These are phyloP conservation scores for Graphiopsis chlorocephala DNA, from an alignment of 2,329 filamentous ascomycete genomes.

Conservation along the genomic window DNA sequence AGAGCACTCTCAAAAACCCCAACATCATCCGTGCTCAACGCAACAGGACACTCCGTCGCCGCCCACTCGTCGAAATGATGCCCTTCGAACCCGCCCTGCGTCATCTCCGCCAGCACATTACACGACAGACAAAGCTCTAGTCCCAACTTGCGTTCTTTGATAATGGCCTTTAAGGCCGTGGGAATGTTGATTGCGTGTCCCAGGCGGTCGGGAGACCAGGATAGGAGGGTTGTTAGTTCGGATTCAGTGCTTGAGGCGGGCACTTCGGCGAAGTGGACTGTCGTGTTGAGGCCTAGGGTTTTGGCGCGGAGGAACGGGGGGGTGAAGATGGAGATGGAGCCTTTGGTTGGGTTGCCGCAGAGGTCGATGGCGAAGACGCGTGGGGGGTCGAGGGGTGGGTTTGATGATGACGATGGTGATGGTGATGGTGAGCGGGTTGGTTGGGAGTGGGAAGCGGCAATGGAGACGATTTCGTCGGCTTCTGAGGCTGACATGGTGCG, in stretches of 20 bases:
- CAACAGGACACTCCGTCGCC: constrained; percentile 57
- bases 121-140: constrained; percentile 77
- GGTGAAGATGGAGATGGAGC: constrained; percentile 59
- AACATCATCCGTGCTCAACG: constrained; percentile 79
- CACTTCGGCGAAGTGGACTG: constrained; percentile 76
- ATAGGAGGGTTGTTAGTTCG: constrained; percentile 64
- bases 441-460: constrained; percentile 50
- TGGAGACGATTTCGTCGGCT: constrained; percentile 61
- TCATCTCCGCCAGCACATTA: constrained; percentile 75
- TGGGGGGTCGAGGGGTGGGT: constrained; percentile 16
- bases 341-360: constrained; percentile 69
- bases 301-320: constrained; percentile 59
- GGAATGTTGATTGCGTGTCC: constrained; percentile 78
- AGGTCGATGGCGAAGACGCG: constrained; percentile 74
- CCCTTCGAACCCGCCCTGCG: constrained; percentile 59
- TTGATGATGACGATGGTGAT: background rate
- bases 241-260: constrained; percentile 53
- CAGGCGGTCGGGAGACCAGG: constrained; percentile 64
- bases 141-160: constrained; percentile 55
- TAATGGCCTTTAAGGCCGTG: constrained; percentile 57
- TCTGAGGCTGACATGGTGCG: constrained; percentile 58
- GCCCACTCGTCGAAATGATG: constrained; percentile 79
- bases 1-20: constrained; percentile 75
- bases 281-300: constrained; percentile 58
- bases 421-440: background rate